phyloP scores from a whole-genome alignment of 805 yeast species.

The Tetrapisispora fleetii region DNA sequence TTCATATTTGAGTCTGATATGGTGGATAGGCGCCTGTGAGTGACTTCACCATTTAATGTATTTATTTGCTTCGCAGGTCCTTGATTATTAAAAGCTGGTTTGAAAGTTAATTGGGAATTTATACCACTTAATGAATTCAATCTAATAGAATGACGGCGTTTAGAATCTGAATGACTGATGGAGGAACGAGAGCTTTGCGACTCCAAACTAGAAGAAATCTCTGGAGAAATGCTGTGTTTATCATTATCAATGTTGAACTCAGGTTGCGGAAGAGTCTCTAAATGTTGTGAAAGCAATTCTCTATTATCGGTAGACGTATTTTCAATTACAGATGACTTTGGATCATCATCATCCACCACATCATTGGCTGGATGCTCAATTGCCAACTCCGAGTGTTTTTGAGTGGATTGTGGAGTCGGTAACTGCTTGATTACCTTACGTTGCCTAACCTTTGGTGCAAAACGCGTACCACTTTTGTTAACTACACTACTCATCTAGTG shows the following conservation, averaged over 20 bases:
- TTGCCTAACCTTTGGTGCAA: constrained; percentile 48
- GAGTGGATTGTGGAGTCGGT: constrained; percentile 11
- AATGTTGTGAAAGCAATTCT: constrained; percentile 3
- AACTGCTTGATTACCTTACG: constrained; percentile 30
- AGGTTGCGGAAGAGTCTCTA: background rate
- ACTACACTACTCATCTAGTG: constrained; percentile 30
- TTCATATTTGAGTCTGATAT: constrained; percentile 13
- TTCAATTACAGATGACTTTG: constrained; percentile 1
- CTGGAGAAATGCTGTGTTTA: background rate
- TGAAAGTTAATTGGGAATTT: constrained; percentile 28
- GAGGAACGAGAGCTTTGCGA: background rate
- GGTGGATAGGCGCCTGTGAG: constrained; percentile 17
- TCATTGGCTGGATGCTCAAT: background rate
- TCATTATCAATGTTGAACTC: background rate
- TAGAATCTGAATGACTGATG: constrained; percentile 7
- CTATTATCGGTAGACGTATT: background rate
- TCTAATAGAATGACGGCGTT: constrained; percentile 29
- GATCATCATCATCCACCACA: constrained; percentile 1
- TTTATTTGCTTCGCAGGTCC: constrained; percentile 4
- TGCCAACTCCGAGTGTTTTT: background rate
- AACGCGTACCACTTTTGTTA: constrained; percentile 49
- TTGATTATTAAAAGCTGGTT: constrained; percentile 11
- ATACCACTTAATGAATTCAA: constrained; percentile 30
- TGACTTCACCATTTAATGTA: background rate
- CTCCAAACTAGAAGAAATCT: constrained; percentile 2